These are phyloP conservation scores for Perkinsus chesapeaki DNA, from an alignment of 169 alveolate species.

Conservation along the genomic window DNA sequence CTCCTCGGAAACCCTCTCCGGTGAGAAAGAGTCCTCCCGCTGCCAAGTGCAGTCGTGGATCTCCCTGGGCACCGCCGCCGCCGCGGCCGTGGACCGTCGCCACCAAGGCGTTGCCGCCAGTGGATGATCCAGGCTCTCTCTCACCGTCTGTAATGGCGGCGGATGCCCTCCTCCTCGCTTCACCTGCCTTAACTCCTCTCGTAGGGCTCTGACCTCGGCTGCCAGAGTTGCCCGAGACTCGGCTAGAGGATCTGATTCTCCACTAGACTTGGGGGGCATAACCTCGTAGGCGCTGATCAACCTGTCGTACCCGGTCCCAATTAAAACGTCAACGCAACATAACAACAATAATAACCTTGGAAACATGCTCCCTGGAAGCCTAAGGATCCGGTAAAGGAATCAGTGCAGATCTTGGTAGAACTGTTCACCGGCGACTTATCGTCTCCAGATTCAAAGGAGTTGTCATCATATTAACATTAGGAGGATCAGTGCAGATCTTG, in stretches of 20 bases:
- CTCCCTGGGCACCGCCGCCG: too few species aligned
- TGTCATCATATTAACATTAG: background rate
- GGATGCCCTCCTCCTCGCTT: background rate
- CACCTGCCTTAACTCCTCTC: background rate
- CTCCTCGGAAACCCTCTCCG: background rate
- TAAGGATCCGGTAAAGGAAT: background rate
- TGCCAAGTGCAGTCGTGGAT: background rate
- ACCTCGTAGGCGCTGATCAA: background rate
- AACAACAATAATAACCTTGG: background rate
- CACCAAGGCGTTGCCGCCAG: background rate
- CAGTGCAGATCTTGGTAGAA: slow-evolving; percentile 4
- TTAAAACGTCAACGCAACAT: background rate
- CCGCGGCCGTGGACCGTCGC: too few species aligned
- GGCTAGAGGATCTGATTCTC: background rate
- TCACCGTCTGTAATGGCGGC: background rate
- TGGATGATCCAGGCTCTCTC: background rate
- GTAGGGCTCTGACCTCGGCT: background rate
- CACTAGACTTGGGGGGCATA: background rate
- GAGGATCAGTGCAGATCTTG: background rate
- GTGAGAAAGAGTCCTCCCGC: background rate
- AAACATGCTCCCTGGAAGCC: background rate
- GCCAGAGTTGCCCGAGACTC: background rate
- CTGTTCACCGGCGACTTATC: background rate
- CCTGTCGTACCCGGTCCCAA: background rate
- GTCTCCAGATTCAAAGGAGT: background rate